A percentile compares a stretch with the other conserved stretches of the same genome.
Evolutionary conservation across 1,284 basidiomycete genomes (phyloP).

Genomic region (Cutaneotrichosporon sp.): DNA sequence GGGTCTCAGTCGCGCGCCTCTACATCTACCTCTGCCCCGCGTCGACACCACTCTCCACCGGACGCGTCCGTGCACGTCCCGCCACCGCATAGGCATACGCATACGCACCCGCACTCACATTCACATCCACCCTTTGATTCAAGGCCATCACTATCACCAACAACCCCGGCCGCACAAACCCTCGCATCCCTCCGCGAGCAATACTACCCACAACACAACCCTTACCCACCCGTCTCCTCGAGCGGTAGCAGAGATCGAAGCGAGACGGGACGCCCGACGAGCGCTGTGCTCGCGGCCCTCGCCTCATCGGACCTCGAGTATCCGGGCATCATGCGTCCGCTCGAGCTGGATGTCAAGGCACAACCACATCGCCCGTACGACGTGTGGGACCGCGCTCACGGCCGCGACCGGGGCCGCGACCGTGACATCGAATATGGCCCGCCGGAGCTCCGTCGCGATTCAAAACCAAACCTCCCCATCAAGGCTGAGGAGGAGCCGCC

Average conservation of each 20-base stretch:
- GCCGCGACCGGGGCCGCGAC: not conserved
- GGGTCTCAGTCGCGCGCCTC: not conserved
- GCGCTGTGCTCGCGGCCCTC: slow-evolving; percentile 18
- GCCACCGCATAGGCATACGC: not conserved
- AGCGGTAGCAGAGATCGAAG: not conserved
- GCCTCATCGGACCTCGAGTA: slow-evolving; percentile 23
- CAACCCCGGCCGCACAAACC: not conserved
- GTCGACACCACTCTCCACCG: not conserved
- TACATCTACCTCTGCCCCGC: not conserved
- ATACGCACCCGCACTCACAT: not conserved
- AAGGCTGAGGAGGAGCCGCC: slow-evolving; percentile 7
- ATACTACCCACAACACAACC: slow-evolving; percentile 4
- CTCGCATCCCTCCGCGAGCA: not conserved
- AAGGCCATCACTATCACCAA: not conserved
- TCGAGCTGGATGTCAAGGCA: not conserved
- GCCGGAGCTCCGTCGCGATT: not conserved
- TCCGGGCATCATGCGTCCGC: slow-evolving; percentile 23
- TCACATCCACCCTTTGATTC: not conserved
- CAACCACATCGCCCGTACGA: not conserved
- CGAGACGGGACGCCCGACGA: slow-evolving; percentile 12
- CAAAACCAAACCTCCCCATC: not conserved
- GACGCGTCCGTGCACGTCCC: not conserved
- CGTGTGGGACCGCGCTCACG: not conserved
- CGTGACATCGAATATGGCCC: slow-evolving; percentile 10
- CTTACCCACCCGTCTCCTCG: not conserved